phyloP scores from a whole-genome alignment of 2,329 filamentous ascomycete genomes.

The Trichoderma aggressivum region DNA sequence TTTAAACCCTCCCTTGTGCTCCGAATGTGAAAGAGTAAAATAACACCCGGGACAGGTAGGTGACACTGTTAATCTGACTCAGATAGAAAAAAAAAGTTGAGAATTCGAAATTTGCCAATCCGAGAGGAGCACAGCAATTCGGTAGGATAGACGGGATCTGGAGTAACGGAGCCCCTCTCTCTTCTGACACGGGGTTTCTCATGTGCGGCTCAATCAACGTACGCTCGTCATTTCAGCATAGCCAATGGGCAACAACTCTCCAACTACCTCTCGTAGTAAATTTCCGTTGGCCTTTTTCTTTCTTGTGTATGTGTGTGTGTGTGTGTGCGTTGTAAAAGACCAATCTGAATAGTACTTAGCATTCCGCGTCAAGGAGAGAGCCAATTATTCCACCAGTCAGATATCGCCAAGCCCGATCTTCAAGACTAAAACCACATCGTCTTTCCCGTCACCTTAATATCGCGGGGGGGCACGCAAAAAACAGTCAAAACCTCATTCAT shows the following conservation, averaged over 20 bases:
- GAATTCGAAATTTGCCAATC: background rate
- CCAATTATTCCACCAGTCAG: constrained; percentile 19
- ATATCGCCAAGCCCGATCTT: background rate
- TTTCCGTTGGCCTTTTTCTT: background rate
- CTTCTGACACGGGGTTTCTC: background rate
- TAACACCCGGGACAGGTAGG: background rate
- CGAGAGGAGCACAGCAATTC: background rate
- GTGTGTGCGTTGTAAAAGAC: background rate
- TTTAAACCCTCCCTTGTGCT: background rate
- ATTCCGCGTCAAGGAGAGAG: background rate
- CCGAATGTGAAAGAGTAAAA: background rate
- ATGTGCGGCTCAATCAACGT: background rate
- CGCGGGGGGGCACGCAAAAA: background rate
- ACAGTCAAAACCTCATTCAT: background rate
- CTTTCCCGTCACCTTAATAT: background rate
- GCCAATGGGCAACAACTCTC: background rate
- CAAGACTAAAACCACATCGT: background rate
- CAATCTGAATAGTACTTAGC: background rate
- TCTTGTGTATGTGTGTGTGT: too few species aligned
- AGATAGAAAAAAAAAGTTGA: background rate
- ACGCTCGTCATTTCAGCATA: background rate
- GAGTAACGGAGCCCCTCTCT: background rate
- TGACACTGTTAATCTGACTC: background rate
- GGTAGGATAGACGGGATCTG: background rate
- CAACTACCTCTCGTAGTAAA: background rate